Evolutionary conservation across 768 basidiomycete species (phyloP), one percentile per base, ranked within the genome.

Genomic region (Calocera viscosa): DNA sequence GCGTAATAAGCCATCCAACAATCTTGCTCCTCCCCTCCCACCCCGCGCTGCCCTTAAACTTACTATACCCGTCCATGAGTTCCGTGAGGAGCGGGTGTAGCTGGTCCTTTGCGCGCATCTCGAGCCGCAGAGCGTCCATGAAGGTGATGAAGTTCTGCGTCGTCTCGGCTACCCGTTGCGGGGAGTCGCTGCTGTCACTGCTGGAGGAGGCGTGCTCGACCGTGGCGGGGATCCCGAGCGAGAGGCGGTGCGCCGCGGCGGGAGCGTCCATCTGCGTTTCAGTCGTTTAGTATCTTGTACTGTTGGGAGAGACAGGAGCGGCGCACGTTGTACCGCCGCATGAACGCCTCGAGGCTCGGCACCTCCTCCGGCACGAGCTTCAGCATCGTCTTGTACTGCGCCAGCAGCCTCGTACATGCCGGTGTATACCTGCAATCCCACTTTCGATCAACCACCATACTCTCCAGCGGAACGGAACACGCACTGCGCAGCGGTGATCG

Each of bases 71-170:
- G 1, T 89, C 90, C 70, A 97, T 92, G n/a, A 99, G 84, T 71
- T 95, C 96, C 70, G 95, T 92, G 49, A 98, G 75, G 68, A 96
- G 85, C 0, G 94, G 94, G 75, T 98, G 94, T 1, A 99, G 81
- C 72, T 96, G 93, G 72, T 98, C 96, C 75, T 97, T 99, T 1
- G 96, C 95, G n/a, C 93, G 84, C 71, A 97, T 78, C 11, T 89
- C 86, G 64, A 98, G 81, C 73, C 94, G 94, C 30, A 98, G 81
- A 0, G 94, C 95, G 71, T 99, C 96, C 91, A 98, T 96, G 70
- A 98, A 94, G 0, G 95, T 98, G 70, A 99, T 98, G 69, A 98
- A 99, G 75, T 87, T 89, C 93, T 97, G 91, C 0, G 95, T 98
- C 3, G 95, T 97, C 76, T 97, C 92, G 10, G 95, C 95, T 28